Base-by-base conservation (phyloP, 192 early-diverging fungal species). In the Coemansia nantahalensis region DNA sequence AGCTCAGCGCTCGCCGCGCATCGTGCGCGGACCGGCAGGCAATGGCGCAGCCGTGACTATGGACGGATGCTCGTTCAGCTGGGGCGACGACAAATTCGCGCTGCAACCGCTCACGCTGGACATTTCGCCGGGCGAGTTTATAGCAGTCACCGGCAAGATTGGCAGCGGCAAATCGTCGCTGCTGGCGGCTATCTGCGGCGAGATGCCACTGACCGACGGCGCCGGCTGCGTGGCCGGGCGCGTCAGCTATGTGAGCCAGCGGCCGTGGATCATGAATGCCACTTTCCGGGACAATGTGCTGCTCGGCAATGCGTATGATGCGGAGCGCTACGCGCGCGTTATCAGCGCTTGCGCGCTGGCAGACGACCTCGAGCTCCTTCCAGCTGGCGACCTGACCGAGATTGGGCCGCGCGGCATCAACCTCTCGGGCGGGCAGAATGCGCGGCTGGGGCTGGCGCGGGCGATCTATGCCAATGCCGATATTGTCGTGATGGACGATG, bases 71-170 rank as follows among this genome's bases (percentile, higher is more conserved):
- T 31, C 31, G 8, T 61, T 61, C 15, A 45, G 36, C 13, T 61
- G 58, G 58, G 36, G 58, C 10, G 13, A 44, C 1, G 30, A 53
- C 18, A 52, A 34, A 12, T 66, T 80, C 2, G 80, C 84, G 2
- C 65, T 94, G 5, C 62, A 83, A 32, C 56, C 83, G 24, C 65
- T 91, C 13, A 69, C 73, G 1, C 31, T 86, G 24, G 35, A 55
- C 5, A 61, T 91, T 45, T 80, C 78, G 15, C 62, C 75, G 2
- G 86, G 84, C 19, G 83, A 85, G 23, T 85, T 84, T 59, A 79
- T 89, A 41, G 86, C 84, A 8, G 75, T 93, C 2, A 84, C 91
- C 16, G 90, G 92, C 13, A 65, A 87, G 0, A 84, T 88, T 8
- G 90, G 89, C 15, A 82, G 85, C 9, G 84, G 86, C 6, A 89